These are phyloP conservation scores for Pichia norvegensis DNA, from an alignment of 1,139 yeast genomes.

Conservation along the genomic window DNA sequence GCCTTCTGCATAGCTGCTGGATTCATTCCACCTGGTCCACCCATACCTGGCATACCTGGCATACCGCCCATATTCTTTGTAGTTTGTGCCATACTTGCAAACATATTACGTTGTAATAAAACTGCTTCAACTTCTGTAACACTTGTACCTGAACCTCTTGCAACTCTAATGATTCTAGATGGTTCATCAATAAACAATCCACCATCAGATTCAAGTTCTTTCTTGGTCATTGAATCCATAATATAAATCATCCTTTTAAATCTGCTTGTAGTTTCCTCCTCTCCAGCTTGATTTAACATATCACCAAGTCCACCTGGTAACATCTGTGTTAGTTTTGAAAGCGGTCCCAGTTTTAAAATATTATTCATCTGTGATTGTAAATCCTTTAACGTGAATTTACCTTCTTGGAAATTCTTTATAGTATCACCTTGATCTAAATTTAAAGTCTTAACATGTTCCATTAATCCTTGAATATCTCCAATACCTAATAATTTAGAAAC, in stretches of 20 bases:
- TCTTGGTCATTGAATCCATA: slow-evolving; percentile 92
- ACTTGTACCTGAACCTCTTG: slow-evolving; percentile 92
- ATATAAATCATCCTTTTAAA: slow-evolving; percentile 86
- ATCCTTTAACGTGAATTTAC: slow-evolving; percentile 86
- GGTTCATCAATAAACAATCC: slow-evolving; percentile 74
- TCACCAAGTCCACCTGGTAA: slow-evolving; percentile 88
- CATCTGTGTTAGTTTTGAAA: slow-evolving; percentile 90
- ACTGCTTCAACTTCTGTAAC: slow-evolving; percentile 93
- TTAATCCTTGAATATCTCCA: slow-evolving; percentile 88
- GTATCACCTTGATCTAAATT: slow-evolving; percentile 89
- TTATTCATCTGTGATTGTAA: slow-evolving; percentile 94
- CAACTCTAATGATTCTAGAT: slow-evolving; percentile 78
- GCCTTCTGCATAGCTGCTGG: slow-evolving; percentile 52
- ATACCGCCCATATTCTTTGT: slow-evolving; percentile 42
- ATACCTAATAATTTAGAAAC: slow-evolving; percentile 86
- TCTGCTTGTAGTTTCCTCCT: slow-evolving; percentile 77
- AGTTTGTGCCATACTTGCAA: slow-evolving; percentile 86
- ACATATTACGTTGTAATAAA: slow-evolving; percentile 84
- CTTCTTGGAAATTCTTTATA: slow-evolving; percentile 88
- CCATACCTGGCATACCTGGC: slow-evolving; percentile 1
- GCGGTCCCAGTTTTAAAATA: slow-evolving; percentile 92
- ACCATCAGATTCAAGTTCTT: slow-evolving; percentile 90
- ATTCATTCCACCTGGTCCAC: slow-evolving; percentile 19
- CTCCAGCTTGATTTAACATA: slow-evolving; percentile 80
- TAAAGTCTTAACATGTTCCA: slow-evolving; percentile 87